Percentiles rank a stretch among this genome's conserved stretches.
Evolutionary conservation across 768 basidiomycete genomes (phyloP).

Genomic region (Fomitopsis pulvina): DNA sequence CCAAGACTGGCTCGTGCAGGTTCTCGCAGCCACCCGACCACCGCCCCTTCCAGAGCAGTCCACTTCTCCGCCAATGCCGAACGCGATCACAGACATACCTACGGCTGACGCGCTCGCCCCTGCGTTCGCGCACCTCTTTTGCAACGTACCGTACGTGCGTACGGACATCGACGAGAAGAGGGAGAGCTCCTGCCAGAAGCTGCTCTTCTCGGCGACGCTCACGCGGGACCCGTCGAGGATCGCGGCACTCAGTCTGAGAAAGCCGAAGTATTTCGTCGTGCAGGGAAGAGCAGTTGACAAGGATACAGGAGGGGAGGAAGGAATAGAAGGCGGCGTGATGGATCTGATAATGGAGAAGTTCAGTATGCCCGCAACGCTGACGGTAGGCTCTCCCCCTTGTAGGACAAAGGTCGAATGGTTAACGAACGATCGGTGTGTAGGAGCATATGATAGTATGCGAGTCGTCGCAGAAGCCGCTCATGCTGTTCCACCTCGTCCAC

Average conservation of each 20-base stretch:
- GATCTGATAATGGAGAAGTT: constrained; percentile 69
- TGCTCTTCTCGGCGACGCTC: constrained; percentile 93
- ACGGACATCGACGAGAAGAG: constrained; percentile 53
- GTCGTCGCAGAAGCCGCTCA: constrained; percentile 76
- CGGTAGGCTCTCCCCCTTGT: constrained; percentile 35
- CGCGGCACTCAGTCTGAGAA: constrained; percentile 65
- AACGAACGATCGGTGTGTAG: constrained; percentile 30
- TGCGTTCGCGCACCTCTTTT: constrained; percentile 39
- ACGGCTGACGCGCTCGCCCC: constrained; percentile 58
- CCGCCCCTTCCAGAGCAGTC: constrained; percentile 13
- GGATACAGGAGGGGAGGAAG: not conserved
- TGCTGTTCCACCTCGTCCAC: constrained; percentile 84
- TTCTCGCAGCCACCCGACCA: constrained; percentile 67
- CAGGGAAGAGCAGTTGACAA: constrained; percentile 39
- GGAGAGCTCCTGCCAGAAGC: constrained; percentile 78
- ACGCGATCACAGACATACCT: constrained; percentile 5
- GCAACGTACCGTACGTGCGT: constrained; percentile 32
- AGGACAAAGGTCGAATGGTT: not conserved
- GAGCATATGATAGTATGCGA: constrained; percentile 85
- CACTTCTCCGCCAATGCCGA: not conserved
- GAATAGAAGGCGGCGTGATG: constrained; percentile 28
- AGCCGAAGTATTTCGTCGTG: constrained; percentile 87
- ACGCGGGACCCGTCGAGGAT: constrained; percentile 94
- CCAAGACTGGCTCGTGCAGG: constrained; percentile 88
- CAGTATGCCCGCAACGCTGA: constrained; percentile 74